Evolutionary conservation across 495 filamentous ascomycete genomes (phyloP), one percentile per base, ranked within the genome.

Genomic region (Usnea hakonensis): DNA sequence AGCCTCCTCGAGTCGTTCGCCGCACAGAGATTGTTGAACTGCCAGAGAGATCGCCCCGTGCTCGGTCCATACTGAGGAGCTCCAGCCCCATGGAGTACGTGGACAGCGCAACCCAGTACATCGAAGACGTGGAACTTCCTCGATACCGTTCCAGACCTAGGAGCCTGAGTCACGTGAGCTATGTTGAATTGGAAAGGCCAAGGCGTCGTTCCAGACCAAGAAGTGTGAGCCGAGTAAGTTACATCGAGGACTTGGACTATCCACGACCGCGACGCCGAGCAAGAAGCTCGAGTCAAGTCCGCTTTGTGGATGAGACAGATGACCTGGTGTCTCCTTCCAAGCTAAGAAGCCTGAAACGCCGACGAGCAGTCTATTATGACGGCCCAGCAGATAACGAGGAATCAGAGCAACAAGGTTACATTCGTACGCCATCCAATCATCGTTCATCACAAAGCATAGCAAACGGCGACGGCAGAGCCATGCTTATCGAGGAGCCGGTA

Each of bases 251-350:
- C 17, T 6, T 21, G 13, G 54, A 37, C 26, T n/a, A 7, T 11
- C 60, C 19, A 26, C 40, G 40, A 19, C 28, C 4, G 17, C 60
- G 40, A n/a, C 14, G 48, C 41, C 26, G 43, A 26, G 37, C 21
- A 19, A 62, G 60, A 50, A 57, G 60, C 41, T 28, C 54, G 14
- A 56, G 41, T 48, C 60, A 41, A n/a, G 60, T 62, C 35, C 19
- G 32, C 30, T 67, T 67, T 17, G 50, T 57, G 5, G 61, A 67
- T 54, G 65, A 67, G 21, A n/a, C 50, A 30, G 65, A 64, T 38
- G 61, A 63, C 2, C 41, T 38, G 14, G 32, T 60, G 21, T 23
- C 48, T 36, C 30, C 57, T 33, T 56, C 61, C 33, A 35, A 23
- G 9, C 56, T 56, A 4, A 46, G 41, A 33, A 53, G 41, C 0